These are phyloP conservation scores for Discostella stelligeroides DNA, from an alignment of 108 stramenopile species.

Conservation along the genomic window DNA sequence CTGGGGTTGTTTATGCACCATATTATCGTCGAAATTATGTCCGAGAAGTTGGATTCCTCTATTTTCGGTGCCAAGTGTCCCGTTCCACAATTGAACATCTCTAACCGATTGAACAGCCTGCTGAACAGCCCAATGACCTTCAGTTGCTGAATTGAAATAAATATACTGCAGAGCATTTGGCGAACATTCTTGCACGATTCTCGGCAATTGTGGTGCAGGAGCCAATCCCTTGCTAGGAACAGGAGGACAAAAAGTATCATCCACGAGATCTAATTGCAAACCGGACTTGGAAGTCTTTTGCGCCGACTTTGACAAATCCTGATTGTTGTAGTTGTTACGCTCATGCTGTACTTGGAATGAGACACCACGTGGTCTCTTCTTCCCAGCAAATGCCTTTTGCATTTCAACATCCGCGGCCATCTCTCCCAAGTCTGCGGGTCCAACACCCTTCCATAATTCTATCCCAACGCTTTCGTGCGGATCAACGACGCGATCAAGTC, in stretches of 20 bases:
- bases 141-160: conserved; percentile 14
- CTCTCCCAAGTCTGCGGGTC: conserved; percentile 86
- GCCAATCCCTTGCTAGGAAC: conserved; percentile 19
- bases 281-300: not conserved
- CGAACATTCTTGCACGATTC: conserved; percentile 15
- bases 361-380: conserved; percentile 69
- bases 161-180: conserved; percentile 29
- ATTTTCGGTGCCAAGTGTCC: conserved; percentile 1
- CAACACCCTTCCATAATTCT: conserved; percentile 79
- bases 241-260: not conserved
- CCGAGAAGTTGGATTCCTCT: not conserved
- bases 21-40: not conserved
- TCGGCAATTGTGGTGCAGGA: conserved; percentile 36
- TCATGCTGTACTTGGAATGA: conserved; percentile 19
- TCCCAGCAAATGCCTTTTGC: conserved; percentile 83
- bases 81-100: conserved; percentile 41
- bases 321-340: no score
- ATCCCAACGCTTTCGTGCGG: conserved; percentile 75
- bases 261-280: not conserved
- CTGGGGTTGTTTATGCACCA: conserved; percentile 14
- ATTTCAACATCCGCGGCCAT: conserved; percentile 93
- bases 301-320: not conserved
- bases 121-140: conserved; percentile 50
- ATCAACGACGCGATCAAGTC: conserved; percentile 69
- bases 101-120: conserved; percentile 67